phyloP scores from a whole-genome alignment of 2,329 filamentous ascomycete species.

The Botrytis cinerea region DNA sequence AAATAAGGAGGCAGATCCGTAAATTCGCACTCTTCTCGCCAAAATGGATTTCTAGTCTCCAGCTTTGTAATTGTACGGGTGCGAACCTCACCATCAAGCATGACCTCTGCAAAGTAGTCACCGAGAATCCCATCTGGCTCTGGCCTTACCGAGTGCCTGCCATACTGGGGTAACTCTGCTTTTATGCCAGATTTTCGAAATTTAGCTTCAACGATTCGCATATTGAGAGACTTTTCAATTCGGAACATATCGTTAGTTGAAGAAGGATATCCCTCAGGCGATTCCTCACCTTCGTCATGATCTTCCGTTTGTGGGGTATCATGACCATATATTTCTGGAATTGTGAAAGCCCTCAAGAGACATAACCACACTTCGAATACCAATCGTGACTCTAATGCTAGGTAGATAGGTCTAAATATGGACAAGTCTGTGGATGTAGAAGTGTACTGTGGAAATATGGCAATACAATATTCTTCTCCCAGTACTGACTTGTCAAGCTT shows the following conservation, averaged over 20 bases:
- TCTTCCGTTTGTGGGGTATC: constrained; percentile 27
- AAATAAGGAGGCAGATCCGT: constrained; percentile 69
- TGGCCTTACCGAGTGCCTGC: constrained; percentile 33
- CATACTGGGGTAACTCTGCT: constrained; percentile 39
- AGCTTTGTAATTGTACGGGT: constrained; percentile 72
- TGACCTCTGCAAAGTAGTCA: constrained; percentile 77
- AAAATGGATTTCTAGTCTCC: constrained; percentile 74
- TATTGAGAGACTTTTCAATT: constrained; percentile 60
- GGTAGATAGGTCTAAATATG: constrained; percentile 82
- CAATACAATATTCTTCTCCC: constrained; percentile 90
- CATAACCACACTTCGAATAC: constrained; percentile 99
- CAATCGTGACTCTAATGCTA: constrained; percentile 82
- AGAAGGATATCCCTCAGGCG: constrained; percentile 19
- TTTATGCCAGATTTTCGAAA: constrained; percentile 42
- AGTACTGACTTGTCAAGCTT: constrained; percentile 86
- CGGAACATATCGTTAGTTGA: constrained; percentile 55
- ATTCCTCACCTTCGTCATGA: constrained; percentile 27
- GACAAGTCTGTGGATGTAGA: constrained; percentile 71
- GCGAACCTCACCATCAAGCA: constrained; percentile 77
- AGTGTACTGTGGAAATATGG: constrained; percentile 92
- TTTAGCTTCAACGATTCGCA: constrained; percentile 64
- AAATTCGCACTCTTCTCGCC: constrained; percentile 78
- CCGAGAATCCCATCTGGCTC: constrained; percentile 55
- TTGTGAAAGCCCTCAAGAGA: constrained; percentile 83
- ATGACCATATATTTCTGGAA: constrained; percentile 79